Conservation (phyloP, 345 rosid species). For the Dimocarpus longan region DNA sequence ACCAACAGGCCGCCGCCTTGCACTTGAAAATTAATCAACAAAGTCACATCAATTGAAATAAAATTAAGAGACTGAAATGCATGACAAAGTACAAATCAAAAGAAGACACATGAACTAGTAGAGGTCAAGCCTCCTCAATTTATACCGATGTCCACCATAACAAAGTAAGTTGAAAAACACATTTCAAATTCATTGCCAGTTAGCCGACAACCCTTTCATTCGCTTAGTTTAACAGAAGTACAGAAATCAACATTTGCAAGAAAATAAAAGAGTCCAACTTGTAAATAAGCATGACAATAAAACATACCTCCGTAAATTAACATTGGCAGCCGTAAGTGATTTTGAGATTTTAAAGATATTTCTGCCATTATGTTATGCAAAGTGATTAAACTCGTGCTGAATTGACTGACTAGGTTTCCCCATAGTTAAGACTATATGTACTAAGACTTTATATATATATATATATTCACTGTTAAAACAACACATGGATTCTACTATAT, state of each 20-base stretch:
- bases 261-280: slow-evolving; percentile 16
- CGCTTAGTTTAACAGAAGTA: not conserved
- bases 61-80: not conserved
- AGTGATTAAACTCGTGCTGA: too few relatives aligned
- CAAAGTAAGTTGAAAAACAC: not conserved
- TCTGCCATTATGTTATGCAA: too few relatives aligned
- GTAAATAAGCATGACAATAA: slow-evolving; percentile 32
- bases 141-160: not conserved
- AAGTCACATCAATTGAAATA: not conserved
- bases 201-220: not conserved
- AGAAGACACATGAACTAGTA: not conserved
- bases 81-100: not conserved
- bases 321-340: too few relatives aligned
- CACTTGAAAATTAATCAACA: too few relatives aligned
- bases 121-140: not conserved
- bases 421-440: too few relatives aligned
- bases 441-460: too few relatives aligned
- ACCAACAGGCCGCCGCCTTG: too few relatives aligned
- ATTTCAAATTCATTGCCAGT: not conserved
- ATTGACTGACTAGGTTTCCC: too few relatives aligned
- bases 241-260: not conserved
- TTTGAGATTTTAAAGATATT: too few relatives aligned
- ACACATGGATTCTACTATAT: too few relatives aligned
- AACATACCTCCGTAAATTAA: slow-evolving; percentile 63
- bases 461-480: too few relatives aligned